These are phyloP conservation scores for Leptographium radiaticola DNA, from an alignment of 2,329 filamentous ascomycete genomes.

Conservation along the genomic window DNA sequence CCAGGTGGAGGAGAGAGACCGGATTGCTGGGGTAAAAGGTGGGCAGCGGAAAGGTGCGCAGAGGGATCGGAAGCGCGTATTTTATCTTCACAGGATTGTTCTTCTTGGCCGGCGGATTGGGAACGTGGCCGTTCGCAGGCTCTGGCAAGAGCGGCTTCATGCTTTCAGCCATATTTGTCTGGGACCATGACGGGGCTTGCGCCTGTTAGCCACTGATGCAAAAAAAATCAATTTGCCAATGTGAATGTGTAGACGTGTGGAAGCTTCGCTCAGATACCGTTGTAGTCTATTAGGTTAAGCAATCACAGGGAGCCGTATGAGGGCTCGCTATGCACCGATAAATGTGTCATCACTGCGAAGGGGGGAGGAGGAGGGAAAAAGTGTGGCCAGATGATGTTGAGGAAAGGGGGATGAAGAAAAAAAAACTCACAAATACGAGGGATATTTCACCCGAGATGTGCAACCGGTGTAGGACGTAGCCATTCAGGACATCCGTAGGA, in stretches of 20 bases:
- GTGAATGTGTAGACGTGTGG: not conserved
- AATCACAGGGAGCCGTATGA: conserved; percentile 48
- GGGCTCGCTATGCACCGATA: conserved; percentile 43
- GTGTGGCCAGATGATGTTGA: not conserved
- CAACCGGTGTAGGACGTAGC: conserved; percentile 3
- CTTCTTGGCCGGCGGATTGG: conserved; percentile 2
- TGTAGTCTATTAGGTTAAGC: conserved; percentile 74
- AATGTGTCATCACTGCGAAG: conserved; percentile 49
- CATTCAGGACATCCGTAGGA: conserved; percentile 3
- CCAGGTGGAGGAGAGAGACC: conserved; percentile 69
- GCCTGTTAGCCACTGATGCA: not conserved
- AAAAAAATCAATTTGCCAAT: too few species aligned
- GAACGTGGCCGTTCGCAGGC: not conserved
- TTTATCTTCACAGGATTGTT: conserved; percentile 21
- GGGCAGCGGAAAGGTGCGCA: conserved; percentile 74
- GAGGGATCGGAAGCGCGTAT: conserved; percentile 67
- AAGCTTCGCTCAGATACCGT: conserved; percentile 76
- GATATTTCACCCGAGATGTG: conserved; percentile 14
- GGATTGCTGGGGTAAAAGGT: conserved; percentile 87
- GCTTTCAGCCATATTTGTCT: conserved; percentile 19
- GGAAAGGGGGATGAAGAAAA: not conserved
- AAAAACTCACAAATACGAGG: conserved; percentile 15
- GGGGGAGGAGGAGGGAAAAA: not conserved
- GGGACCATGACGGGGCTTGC: conserved; percentile 12
- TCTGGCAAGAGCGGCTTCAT: conserved; percentile 7